A percentile compares a stretch with the other conserved stretches of the same genome.
phyloP scores from a whole-genome alignment of 1,139 yeast species.

The Geotrichum histeridarum region DNA sequence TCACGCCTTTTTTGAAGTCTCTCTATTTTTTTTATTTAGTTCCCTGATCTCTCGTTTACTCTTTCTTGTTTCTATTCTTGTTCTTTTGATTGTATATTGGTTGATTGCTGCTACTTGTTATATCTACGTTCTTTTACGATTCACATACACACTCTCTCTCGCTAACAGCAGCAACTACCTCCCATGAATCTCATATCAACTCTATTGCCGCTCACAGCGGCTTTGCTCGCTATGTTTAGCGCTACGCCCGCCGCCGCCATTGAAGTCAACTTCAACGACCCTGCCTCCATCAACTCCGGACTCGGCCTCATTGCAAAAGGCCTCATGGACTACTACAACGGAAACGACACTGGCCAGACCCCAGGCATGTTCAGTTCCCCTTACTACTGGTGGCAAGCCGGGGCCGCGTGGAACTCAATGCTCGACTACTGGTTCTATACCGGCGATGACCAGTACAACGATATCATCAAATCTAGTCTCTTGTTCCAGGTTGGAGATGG shows the following conservation, averaged over 20 bases:
- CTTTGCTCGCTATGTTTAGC: no score
- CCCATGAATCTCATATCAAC: no score
- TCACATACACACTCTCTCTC: no score
- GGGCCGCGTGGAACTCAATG: constrained; percentile 81
- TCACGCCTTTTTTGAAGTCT: neutral
- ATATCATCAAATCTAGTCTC: constrained; percentile 53
- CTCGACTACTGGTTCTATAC: constrained; percentile 63
- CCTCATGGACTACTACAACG: constrained; percentile 66
- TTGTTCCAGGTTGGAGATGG: constrained; percentile 62
- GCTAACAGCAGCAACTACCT: no score
- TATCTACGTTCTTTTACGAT: no score
- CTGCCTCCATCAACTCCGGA: constrained; percentile 38
- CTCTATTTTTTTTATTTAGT: neutral
- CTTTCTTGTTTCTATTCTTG: neutral
- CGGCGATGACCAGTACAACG: constrained; percentile 55
- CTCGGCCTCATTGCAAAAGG: constrained; percentile 58
- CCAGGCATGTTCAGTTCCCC: constrained; percentile 73
- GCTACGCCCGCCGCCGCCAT: neutral
- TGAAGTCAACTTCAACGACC: constrained; percentile 25
- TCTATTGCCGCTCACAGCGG: no score
- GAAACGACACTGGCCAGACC: constrained; percentile 48
- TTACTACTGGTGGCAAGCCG: constrained; percentile 94
- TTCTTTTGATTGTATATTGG: no score
- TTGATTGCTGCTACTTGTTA: no score
- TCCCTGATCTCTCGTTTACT: no score